Percentiles rank a stretch among this genome's conserved stretches.
phyloP scores from a whole-genome alignment of 495 filamentous ascomycete genomes.

The Hypoxylon cercidicola region DNA sequence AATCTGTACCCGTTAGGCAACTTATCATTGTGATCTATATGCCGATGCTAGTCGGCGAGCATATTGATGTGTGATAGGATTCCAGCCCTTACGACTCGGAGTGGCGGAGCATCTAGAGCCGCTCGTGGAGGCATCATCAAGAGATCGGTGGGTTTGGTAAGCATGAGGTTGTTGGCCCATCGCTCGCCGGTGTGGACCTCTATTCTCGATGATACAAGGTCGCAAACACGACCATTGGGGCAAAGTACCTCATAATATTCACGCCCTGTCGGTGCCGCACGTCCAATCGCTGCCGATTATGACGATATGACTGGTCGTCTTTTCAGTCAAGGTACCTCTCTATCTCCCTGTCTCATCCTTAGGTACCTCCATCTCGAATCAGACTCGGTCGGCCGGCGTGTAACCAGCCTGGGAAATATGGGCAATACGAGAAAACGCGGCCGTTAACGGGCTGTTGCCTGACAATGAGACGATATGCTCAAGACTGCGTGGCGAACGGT shows the following conservation, averaged over 20 bases:
- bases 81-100: too few species aligned
- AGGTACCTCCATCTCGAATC: background rate
- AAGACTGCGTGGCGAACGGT: slow-evolving; percentile 17
- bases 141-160: background rate
- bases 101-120: too few species aligned
- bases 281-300: slow-evolving; percentile 1
- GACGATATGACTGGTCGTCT: background rate
- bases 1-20: too few species aligned
- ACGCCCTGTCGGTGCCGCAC: background rate
- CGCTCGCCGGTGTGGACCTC: slow-evolving; percentile 11
- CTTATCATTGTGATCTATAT: too few species aligned
- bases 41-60: too few species aligned
- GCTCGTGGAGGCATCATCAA: background rate
- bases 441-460: slow-evolving; percentile 1
- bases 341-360: background rate
- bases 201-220: slow-evolving; percentile 9
- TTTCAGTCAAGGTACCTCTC: background rate
- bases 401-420: background rate
- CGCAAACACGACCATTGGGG: slow-evolving; percentile 1
- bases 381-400: background rate
- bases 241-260: background rate
- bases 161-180: background rate
- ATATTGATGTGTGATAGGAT: too few species aligned
- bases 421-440: too few species aligned
- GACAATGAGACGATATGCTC: slow-evolving; percentile 11